Evolutionary conservation across 228 moss, liverwort and hornwort species (phyloP).

Genomic region (Sphagnum magellanicum): DNA sequence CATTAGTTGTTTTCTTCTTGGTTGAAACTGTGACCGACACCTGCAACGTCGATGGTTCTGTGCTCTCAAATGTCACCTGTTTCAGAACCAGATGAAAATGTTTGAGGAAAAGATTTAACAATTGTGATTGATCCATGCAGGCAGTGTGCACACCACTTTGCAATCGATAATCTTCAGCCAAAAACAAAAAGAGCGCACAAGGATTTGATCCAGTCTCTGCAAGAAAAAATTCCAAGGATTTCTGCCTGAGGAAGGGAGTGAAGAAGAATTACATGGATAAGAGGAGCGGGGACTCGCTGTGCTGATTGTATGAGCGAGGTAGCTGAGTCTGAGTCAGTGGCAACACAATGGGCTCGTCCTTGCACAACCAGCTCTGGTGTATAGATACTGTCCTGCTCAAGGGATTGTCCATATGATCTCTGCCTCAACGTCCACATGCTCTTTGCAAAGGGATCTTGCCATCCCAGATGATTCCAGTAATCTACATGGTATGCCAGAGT

Average conservation of each 20-base stretch:
- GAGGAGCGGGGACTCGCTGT: conserved; percentile 65
- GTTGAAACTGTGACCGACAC: conserved; percentile 47
- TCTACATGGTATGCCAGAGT: conserved; percentile 92
- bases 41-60: conserved; percentile 47
- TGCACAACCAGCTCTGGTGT: conserved; percentile 92
- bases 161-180: too few species aligned
- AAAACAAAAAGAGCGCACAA: too few species aligned
- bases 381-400: conserved; percentile 83
- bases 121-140: too few species aligned
- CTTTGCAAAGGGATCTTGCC: conserved; percentile 93
- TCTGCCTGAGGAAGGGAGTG: not conserved
- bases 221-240: too few species aligned
- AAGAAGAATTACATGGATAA: conserved; percentile 50
- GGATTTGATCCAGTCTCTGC: too few species aligned
- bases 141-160: too few species aligned
- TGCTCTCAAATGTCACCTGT: conserved; percentile 57
- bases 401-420: conserved; percentile 65
- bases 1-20: conserved; percentile 63
- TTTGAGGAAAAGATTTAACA: too few species aligned
- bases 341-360: conserved; percentile 64
- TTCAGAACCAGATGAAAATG: conserved; percentile 7
- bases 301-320: conserved; percentile 48
- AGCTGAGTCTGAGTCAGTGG: conserved; percentile 32
- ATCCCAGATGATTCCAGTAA: conserved; percentile 94
- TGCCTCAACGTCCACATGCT: conserved; percentile 81